phyloP scores from a whole-genome alignment of 75 land plant genomes.

The Larix kaempferi region DNA sequence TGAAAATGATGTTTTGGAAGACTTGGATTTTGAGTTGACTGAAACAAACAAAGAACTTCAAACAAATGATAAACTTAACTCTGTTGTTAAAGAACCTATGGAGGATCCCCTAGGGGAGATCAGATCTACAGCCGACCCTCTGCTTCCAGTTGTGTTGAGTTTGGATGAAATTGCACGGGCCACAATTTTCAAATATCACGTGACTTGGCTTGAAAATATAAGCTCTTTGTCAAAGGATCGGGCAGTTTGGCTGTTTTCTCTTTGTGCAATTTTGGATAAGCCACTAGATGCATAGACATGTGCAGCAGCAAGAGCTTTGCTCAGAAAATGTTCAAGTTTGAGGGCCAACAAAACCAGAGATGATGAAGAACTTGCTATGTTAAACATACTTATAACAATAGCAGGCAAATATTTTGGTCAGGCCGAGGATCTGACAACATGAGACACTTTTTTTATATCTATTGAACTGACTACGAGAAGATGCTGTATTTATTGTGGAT shows the following conservation, averaged over 20 bases:
- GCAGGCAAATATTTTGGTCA: conserved; percentile 88
- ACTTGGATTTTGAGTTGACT: not conserved
- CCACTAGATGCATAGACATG: conserved; percentile 79
- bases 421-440: conserved; percentile 21
- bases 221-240: conserved; percentile 36
- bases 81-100: not conserved
- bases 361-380: conserved; percentile 79
- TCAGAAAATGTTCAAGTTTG: conserved; percentile 73
- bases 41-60: not conserved
- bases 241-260: conserved; percentile 81
- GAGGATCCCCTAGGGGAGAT: conserved; percentile 3
- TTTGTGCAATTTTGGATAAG: conserved; percentile 68
- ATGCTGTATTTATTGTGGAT: too few relatives aligned
- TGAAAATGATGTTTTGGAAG: conserved; percentile 13
- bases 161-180: conserved; percentile 75
- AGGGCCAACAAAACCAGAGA: conserved; percentile 36
- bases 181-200: conserved; percentile 50
- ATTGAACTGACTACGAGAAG: too few relatives aligned
- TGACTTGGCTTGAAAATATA: conserved; percentile 44
- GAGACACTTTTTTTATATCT: too few relatives aligned
- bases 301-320: conserved; percentile 75
- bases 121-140: conserved; percentile 22
- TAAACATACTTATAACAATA: conserved; percentile 79
- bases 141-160: conserved; percentile 36
- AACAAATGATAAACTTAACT: not conserved